Conservation (phyloP, 371 early-diverging fungal species). For the Batkoa obscura region DNA sequence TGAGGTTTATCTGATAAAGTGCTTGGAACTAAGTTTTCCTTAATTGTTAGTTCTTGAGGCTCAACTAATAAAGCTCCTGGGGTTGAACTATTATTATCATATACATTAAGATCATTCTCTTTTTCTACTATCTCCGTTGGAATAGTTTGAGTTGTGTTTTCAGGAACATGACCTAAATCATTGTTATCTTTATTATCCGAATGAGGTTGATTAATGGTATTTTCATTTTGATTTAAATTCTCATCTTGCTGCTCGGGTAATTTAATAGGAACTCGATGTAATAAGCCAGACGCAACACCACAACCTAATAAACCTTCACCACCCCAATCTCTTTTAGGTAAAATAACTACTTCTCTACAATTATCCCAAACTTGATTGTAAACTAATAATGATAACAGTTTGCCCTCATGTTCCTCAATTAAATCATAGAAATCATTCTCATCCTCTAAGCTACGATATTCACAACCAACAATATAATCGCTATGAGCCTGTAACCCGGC, state of each 20-base stretch:
- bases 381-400: conserved; percentile 30
- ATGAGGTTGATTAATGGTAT: no score
- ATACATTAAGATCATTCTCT: no score
- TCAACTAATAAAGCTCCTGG: no score
- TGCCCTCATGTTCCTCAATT: conserved; percentile 29
- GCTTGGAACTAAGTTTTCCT: no score
- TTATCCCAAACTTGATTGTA: conserved; percentile 43
- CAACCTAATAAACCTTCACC: conserved; percentile 45
- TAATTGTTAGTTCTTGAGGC: no score
- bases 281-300: conserved; percentile 37
- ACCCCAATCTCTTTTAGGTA: conserved; percentile 50
- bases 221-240: no score
- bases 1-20: no score
- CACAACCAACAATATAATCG: conserved; percentile 48
- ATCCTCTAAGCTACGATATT: conserved; percentile 23
- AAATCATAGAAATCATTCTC: conserved; percentile 39
- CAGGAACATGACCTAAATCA: no score
- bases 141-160: no score
- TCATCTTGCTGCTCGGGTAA: neutral
- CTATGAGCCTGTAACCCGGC: conserved; percentile 31
- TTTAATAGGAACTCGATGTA: conserved; percentile 3
- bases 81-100: no score
- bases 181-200: no score
- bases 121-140: no score
- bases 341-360: conserved; percentile 40